These are phyloP conservation scores for Serendipita sp. DNA, from an alignment of 768 basidiomycete genomes.

Conservation along the genomic window DNA sequence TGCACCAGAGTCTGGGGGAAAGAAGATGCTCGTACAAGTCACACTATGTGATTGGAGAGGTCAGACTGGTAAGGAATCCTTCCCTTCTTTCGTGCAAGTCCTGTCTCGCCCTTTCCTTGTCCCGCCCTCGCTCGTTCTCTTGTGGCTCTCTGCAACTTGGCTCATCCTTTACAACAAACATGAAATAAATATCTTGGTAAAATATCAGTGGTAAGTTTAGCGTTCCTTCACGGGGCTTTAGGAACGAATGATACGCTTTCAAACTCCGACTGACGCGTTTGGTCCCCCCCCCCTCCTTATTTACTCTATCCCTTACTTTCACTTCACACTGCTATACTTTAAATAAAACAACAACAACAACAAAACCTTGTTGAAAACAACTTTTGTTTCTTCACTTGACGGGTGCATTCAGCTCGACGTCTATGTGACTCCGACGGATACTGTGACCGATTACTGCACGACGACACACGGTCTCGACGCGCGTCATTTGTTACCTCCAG, in stretches of 20 bases:
- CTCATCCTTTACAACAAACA: too few species aligned
- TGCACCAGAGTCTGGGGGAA: too few species aligned
- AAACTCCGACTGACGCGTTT: too few species aligned
- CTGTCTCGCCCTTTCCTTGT: too few species aligned
- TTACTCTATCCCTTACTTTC: background rate
- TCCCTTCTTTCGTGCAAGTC: background rate
- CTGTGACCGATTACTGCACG: background rate
- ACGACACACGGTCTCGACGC: background rate
- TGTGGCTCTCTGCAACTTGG: too few species aligned
- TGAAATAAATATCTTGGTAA: background rate
- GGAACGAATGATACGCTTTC: too few species aligned
- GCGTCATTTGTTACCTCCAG: background rate
- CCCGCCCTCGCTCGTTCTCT: too few species aligned
- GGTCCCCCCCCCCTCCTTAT: background rate
- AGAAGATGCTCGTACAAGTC: background rate
- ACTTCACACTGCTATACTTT: background rate
- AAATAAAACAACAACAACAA: background rate
- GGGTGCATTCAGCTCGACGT: background rate
- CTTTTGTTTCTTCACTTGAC: background rate
- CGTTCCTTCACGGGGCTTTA: background rate
- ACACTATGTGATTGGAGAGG: background rate
- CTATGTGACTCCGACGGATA: background rate
- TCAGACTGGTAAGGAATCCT: background rate
- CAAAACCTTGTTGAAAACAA: background rate
- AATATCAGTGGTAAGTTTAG: background rate